Base-by-base conservation (phyloP, 495 filamentous ascomycete genomes). In the Penicillium ucsense region DNA sequence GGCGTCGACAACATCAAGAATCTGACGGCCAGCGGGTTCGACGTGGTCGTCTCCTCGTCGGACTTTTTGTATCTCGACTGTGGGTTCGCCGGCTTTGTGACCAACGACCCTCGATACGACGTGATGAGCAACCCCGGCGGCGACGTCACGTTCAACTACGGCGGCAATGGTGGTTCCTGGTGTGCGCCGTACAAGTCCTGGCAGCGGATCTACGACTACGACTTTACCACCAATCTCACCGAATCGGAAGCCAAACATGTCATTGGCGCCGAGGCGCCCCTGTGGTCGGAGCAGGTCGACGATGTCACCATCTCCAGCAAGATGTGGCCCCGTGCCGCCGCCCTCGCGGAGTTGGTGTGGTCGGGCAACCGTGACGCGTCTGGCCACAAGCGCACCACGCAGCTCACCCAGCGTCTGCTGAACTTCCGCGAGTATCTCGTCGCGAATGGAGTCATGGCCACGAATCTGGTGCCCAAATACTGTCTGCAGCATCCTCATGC, bases 191-290 rank as follows among this genome's bases (percentile, higher is more conserved):
- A 80, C 64, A 80, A 80, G 55, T 76, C 74, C 51, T 80, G 76
- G 76, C 76, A 80, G 52, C 73, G 76, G 11, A 77, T 80, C 61
- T 80, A 80, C 62, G 73, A 77, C 62, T 80, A 71, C 57, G 76
- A 80, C 48, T 80, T 80, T 57, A 74, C 74, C 8, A 45, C 53
- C 20, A 72, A 73, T 48, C 69, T 80, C 20, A 74, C 73, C 28
- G 53, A 46, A 3, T 46, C 57, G 0, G 66, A 80, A 47, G 65
- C 65, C 1, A 51, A 62, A 35, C 75, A 74, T 46, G 47, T 80
- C 36, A 56, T 76, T 30, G 76, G 76, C 33, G 74, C 69, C 12
- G 64, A 66, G 8, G 71, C 74, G 4, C 74, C 75, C 0, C 63
- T 80, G 8, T 80, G 76, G 76, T 65, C 66, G 8, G 76, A 80